Base-by-base conservation (phyloP, 495 filamentous ascomycete genomes). In the Penicillium turbatum region DNA sequence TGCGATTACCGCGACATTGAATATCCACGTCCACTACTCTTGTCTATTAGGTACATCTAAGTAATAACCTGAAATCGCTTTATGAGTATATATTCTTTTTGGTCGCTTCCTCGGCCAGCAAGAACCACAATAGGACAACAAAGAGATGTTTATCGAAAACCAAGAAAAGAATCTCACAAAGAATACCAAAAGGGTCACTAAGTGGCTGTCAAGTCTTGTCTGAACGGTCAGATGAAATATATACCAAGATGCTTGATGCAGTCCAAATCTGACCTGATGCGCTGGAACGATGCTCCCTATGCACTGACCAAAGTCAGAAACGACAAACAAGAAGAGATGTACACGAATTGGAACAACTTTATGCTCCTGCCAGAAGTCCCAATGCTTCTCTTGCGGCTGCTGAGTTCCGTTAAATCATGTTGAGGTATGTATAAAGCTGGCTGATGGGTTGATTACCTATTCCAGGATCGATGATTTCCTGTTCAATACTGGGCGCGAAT, bases 341-440 rank as follows among this genome's bases (percentile, higher is more conserved):
- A 30, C 41, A 3, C 51, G 6, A 38, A 40, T 42, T 30, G 35
- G 34, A 31, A 12, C 24, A 54, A 44, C 21, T 47, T 34, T 27
- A 54, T 44, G 51, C 38, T 45, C 39, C 31, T 35, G 26, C 53
- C 12, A 40, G 53, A 48, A 19, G 31, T 13, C 17, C 48, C 11
- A 29, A 36, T 17, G 49, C 38, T 16, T 51, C 38, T 27, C 38
- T 19, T 27, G 48, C 30, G 32, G 38, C 38, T 49, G 47, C 6
- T 16, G 16, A 41, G 29, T 27, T 19, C 29, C 24, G 47, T 65
- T 54, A 75, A 19, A 71, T 58, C 63, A 67, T 75, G 55, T 63
- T 63, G 34, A 74, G 69, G 6, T 70, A 75, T 29, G 64, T 64
- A 52, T 72, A 73, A 13, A 75, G 53, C 17, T 72, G 68, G 40